A percentile compares a stretch with the other conserved stretches of the same genome.
These are phyloP conservation scores for Nectriaceae sp. DNA, from an alignment of 2,329 filamentous ascomycete genomes.

Conservation along the genomic window DNA sequence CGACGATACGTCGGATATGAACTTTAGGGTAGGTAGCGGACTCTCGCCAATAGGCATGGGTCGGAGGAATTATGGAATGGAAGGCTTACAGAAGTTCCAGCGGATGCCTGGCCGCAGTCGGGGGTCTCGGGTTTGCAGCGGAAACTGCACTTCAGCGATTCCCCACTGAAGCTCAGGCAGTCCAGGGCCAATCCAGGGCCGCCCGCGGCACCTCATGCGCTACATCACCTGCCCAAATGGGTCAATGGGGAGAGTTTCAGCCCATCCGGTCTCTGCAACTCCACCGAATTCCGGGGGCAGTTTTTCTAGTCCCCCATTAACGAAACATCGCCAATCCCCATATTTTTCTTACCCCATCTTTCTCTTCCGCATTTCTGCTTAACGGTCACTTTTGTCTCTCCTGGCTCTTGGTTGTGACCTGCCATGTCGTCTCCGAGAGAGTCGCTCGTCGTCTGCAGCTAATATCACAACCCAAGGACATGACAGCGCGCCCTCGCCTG, in stretches of 20 bases:
- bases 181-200: conserved; percentile 1
- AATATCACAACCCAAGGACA: conserved; percentile 14
- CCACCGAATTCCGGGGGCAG: not conserved
- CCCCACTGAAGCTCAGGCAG: conserved; percentile 1
- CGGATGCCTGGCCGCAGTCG: no score
- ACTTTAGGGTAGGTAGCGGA: no score
- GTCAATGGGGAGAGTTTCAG: conserved; percentile 5
- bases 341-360: conserved; percentile 2
- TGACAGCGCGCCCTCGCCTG: conserved; percentile 23
- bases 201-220: conserved; percentile 3
- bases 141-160: not conserved
- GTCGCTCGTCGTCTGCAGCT: conserved; percentile 6
- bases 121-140: no score
- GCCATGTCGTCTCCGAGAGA: conserved; percentile 19
- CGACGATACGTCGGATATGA: no score
- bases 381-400: not conserved
- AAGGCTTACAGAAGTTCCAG: no score
- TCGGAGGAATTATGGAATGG: not conserved
- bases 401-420: not conserved
- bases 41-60: no score
- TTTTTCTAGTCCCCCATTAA: conserved; percentile 4
- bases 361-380: conserved; percentile 2
- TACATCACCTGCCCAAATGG: conserved; percentile 25
- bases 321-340: conserved; percentile 4
- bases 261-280: not conserved